phyloP scores from a whole-genome alignment of 345 rosid genomes.

The Triadica sebifera region DNA sequence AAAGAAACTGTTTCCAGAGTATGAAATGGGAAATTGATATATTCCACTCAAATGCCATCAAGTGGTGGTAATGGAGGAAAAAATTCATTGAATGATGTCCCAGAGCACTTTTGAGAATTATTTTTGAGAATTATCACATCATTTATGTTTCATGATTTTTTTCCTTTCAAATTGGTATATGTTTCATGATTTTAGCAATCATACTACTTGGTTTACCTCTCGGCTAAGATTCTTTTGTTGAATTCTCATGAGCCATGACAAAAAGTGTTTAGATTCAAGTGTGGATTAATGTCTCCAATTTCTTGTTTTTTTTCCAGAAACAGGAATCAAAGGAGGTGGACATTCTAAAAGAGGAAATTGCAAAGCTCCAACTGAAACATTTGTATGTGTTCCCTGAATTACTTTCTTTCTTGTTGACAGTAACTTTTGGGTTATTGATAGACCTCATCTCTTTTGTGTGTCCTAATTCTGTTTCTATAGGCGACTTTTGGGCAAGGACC shows the following conservation, averaged over 20 bases:
- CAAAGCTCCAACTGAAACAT: constrained; percentile 69
- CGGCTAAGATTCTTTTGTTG: background rate
- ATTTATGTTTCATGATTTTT: too few relatives aligned
- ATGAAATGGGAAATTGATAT: too few relatives aligned
- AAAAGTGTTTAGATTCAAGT: background rate
- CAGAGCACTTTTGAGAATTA: too few relatives aligned
- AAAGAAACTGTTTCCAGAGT: background rate
- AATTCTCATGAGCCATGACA: background rate
- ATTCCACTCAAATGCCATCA: too few relatives aligned
- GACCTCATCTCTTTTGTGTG: constrained; percentile 4
- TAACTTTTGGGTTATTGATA: background rate
- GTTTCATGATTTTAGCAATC: too few relatives aligned
- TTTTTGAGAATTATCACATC: too few relatives aligned
- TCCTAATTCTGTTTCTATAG: constrained; percentile 34
- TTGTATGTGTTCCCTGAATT: constrained; percentile 45
- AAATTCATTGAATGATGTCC: too few relatives aligned
- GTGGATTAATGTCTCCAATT: background rate
- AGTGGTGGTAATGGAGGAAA: too few relatives aligned
- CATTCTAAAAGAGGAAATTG: constrained; percentile 55
- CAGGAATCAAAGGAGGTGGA: constrained; percentile 53
- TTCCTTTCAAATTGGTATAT: too few relatives aligned
- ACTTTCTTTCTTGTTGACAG: background rate
- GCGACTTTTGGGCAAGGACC: constrained; percentile 64
- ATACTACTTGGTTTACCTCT: too few relatives aligned
- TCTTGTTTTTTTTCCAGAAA: constrained; percentile 33